Base-by-base conservation (phyloP, 1,284 basidiomycete species). In the Chiua sp. region DNA sequence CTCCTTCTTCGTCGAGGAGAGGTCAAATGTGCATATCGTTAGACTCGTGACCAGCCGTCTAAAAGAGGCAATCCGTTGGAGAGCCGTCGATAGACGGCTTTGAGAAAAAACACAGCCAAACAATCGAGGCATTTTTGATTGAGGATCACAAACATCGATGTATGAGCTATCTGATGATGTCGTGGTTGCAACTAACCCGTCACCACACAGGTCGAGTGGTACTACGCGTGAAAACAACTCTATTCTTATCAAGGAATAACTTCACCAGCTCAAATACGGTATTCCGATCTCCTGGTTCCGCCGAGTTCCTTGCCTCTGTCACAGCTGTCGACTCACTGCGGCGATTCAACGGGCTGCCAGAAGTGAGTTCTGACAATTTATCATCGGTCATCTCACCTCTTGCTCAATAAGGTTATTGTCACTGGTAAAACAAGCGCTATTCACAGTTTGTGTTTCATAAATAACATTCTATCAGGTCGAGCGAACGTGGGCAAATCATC, bases 401-500 rank as follows among this genome's bases (percentile, higher is more conserved):
- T 48, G 7, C 28, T 53, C 32, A 4, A 53, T 37, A 71, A 86
- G 85, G 78, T 86, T 18, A 76, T 85, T 49, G 80, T 86, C 16
- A 81, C 82, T 58, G 84, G 84, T 84, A 59, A 42, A 65, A 72
- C 61, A 51, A 16, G n/a, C 22, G 26, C 44, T 15, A 10, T 42
- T 33, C 22, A n/a, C 7, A 20, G 23, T 50, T 42, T 60, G 30
- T 18, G 26, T 53, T 51, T 20, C 47, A 33, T 28, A 15, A 16
- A 33, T 33, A 37, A 28, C 18, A 23, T 49, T 56, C 30, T 54
- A 37, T 44, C 59, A 82, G 83, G 82, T 42, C 80, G 83, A 59
- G 84, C 90, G 7, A 92, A 92, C 68, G 86, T 81, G 22, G 90
- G 91, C 28, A 92, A 92, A 70, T 91, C 90, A 0, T 83, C 87